phyloP scores from a whole-genome alignment of 2,329 filamentous ascomycete genomes.

The Alternaria incomplexa region DNA sequence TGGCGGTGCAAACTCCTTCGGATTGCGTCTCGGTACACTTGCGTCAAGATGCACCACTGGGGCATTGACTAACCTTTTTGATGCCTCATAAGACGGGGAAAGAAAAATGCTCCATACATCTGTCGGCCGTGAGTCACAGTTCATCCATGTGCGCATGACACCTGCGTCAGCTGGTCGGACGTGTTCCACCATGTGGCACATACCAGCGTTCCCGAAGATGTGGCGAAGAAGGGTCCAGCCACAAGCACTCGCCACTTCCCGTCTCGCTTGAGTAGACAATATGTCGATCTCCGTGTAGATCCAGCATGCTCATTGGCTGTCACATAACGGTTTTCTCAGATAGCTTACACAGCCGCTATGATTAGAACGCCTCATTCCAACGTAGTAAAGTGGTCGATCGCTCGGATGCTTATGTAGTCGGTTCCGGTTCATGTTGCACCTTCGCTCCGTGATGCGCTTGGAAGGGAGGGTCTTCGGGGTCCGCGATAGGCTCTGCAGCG shows the following conservation, averaged over 20 bases:
- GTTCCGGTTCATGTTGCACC: background rate
- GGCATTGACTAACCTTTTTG: background rate
- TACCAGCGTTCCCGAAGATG: constrained; percentile 14
- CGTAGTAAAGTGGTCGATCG: background rate
- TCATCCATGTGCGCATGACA: background rate
- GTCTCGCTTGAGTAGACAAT: constrained; percentile 12
- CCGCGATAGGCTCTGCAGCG: background rate
- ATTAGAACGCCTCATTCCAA: constrained; percentile 2
- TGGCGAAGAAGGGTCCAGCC: constrained; percentile 15
- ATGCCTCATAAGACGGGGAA: background rate
- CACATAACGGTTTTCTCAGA: background rate
- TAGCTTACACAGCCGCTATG: constrained; percentile 1
- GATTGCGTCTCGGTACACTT: constrained; percentile 7
- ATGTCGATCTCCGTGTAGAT: constrained; percentile 9
- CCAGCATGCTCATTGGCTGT: constrained; percentile 5
- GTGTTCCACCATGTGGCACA: constrained; percentile 9
- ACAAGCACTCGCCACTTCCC: constrained; percentile 11
- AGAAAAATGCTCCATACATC: background rate
- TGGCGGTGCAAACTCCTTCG: constrained; percentile 8
- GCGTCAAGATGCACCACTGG: background rate
- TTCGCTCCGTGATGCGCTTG: background rate
- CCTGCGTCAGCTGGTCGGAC: background rate
- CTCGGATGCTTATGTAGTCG: background rate
- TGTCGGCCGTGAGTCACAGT: constrained; percentile 2
- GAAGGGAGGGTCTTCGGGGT: background rate